A percentile compares a stretch with the other conserved stretches of the same genome.
These are phyloP conservation scores for Lipomyces yamadae DNA, from an alignment of 805 yeast genomes.

Conservation along the genomic window DNA sequence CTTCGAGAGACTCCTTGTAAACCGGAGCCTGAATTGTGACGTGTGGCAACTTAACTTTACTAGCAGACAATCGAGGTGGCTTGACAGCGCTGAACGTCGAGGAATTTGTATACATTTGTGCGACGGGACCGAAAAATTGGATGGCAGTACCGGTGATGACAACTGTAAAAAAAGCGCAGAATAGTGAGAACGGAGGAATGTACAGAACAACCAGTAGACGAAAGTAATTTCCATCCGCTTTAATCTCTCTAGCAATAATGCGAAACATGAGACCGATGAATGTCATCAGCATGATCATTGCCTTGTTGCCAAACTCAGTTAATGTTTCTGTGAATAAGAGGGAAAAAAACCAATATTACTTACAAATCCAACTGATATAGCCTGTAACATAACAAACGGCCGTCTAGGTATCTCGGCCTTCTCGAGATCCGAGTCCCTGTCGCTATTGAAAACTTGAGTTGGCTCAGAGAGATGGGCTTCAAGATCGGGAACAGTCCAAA, in stretches of 20 bases:
- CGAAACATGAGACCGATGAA: conserved; percentile 16
- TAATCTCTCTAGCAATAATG: conserved; percentile 12
- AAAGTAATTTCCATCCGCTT: conserved; percentile 9
- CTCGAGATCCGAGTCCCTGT: conserved; percentile 13
- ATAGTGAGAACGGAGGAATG: conserved; percentile 7
- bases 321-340: neutral
- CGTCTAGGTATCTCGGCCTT: conserved; percentile 5
- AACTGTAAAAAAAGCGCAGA: conserved; percentile 14
- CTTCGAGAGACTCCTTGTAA: conserved; percentile 23
- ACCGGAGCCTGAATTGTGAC: conserved; percentile 25
- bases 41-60: conserved; percentile 16
- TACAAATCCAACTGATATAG: conserved; percentile 28
- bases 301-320: neutral
- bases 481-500: conserved; percentile 23
- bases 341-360: neutral
- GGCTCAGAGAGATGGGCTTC: conserved; percentile 14
- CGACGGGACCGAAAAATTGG: conserved; percentile 21
- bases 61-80: conserved; percentile 14
- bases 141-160: conserved; percentile 5
- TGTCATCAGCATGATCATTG: conserved; percentile 6
- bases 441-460: neutral
- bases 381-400: conserved; percentile 19
- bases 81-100: conserved; percentile 11
- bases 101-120: conserved; percentile 17
- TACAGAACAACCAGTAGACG: conserved; percentile 15